phyloP scores from a whole-genome alignment of 345 rosid genomes.

The Crucihimalaya himalaica region DNA sequence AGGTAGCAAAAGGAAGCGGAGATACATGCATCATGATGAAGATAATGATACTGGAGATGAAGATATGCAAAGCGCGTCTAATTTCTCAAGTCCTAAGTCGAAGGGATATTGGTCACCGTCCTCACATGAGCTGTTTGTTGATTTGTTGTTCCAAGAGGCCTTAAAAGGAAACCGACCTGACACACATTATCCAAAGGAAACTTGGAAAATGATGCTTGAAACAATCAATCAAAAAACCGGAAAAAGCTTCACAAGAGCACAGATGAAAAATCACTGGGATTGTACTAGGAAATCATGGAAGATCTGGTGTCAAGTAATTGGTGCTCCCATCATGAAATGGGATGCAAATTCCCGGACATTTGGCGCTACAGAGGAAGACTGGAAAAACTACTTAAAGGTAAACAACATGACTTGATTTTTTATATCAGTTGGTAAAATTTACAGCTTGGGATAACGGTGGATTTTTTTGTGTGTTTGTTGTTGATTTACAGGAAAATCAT shows the following conservation, averaged over 20 bases:
- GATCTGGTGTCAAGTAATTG: constrained; percentile 50
- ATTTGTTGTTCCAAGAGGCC: constrained; percentile 44
- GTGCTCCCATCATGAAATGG: constrained; percentile 51
- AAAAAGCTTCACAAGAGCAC: constrained; percentile 35
- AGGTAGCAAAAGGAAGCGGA: constrained; percentile 19
- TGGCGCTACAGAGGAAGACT: constrained; percentile 49
- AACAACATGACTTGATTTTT: neutral
- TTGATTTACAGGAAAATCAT: constrained; percentile 42
- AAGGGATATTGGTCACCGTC: constrained; percentile 48
- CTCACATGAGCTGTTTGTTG: constrained; percentile 47
- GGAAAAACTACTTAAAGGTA: constrained; percentile 43
- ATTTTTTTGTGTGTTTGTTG: neutral
- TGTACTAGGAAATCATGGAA: constrained; percentile 51
- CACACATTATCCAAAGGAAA: constrained; percentile 46
- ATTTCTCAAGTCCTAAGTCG: constrained; percentile 19
- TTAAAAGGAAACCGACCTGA: constrained; percentile 45
- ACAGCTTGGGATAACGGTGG: neutral
- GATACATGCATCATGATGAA: constrained; percentile 17
- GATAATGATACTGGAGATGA: constrained; percentile 30
- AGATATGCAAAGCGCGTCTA: constrained; percentile 31
- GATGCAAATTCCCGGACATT: constrained; percentile 41
- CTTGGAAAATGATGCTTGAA: constrained; percentile 45
- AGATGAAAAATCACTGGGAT: constrained; percentile 53
- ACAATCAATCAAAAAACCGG: constrained; percentile 45
- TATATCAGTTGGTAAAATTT: neutral